Conservation (phyloP, 2,329 filamentous ascomycete species). For the Penicillium carneum region DNA sequence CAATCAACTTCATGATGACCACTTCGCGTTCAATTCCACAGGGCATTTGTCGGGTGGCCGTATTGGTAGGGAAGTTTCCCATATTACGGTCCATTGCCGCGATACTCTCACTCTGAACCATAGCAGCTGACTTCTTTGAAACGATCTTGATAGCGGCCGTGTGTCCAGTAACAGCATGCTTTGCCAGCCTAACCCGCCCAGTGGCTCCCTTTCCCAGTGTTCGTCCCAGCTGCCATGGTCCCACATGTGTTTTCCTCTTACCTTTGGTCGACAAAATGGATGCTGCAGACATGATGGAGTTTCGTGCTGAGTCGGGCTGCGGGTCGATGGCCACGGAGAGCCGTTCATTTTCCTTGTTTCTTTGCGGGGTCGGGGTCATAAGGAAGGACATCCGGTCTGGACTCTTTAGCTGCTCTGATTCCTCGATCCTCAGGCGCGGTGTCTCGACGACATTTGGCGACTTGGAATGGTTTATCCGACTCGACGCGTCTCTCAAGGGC, state of each 20-base stretch:
- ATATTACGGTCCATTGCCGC: conserved; percentile 79
- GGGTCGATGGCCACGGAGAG: conserved; percentile 61
- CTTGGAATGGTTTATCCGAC: conserved; percentile 30
- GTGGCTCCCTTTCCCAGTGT: conserved; percentile 90
- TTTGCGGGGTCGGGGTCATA: conserved; percentile 38
- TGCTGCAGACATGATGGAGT: conserved; percentile 62
- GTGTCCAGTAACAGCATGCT: conserved; percentile 79
- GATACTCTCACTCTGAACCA: conserved; percentile 84
- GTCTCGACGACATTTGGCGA: conserved; percentile 29
- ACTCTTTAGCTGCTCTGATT: conserved; percentile 29
- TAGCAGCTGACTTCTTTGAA: conserved; percentile 78
- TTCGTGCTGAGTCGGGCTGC: conserved; percentile 58
- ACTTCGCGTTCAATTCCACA: conserved; percentile 93
- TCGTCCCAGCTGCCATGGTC: conserved; percentile 90
- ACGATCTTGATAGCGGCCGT: conserved; percentile 95
- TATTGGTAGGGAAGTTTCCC: conserved; percentile 59
- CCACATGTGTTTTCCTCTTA: conserved; percentile 76
- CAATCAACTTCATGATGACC: conserved; percentile 93
- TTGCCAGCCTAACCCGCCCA: conserved; percentile 83
- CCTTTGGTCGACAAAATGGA: conserved; percentile 63
- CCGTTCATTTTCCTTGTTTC: conserved; percentile 58
- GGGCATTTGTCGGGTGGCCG: conserved; percentile 75
- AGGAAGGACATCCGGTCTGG: conserved; percentile 41
- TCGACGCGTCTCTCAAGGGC: conserved; percentile 33
- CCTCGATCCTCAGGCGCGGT: conserved; percentile 24